Percentiles rank a stretch among this genome's conserved stretches.
Conservation (phyloP, 1,284 basidiomycete genomes). For the Pseudozyma thailandica region DNA sequence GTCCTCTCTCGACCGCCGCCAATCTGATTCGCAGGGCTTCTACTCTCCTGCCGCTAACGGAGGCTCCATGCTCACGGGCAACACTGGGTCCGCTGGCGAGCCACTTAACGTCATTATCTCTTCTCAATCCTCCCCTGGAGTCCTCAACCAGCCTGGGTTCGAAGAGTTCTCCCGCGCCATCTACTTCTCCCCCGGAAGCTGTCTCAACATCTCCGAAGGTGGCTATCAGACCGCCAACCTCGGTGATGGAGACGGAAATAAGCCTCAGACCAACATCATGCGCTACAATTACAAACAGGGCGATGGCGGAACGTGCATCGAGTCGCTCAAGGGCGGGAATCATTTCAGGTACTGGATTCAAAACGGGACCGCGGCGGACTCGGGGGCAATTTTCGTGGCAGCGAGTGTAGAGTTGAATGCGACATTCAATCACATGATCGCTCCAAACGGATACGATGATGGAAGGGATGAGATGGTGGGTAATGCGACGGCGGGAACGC, state of each 20-base stretch:
- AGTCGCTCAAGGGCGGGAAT: slow-evolving; percentile 63
- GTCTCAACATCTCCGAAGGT: slow-evolving; percentile 58
- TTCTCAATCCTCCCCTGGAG: slow-evolving; percentile 42
- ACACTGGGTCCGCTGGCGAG: too few species aligned
- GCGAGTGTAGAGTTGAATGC: slow-evolving; percentile 55
- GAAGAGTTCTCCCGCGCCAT: slow-evolving; percentile 52
- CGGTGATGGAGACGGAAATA: slow-evolving; percentile 61
- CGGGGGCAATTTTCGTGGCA: slow-evolving; percentile 63
- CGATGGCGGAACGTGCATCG: slow-evolving; percentile 53
- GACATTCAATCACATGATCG: slow-evolving; percentile 55
- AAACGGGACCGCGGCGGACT: slow-evolving; percentile 52
- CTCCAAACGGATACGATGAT: slow-evolving; percentile 61
- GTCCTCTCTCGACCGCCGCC: slow-evolving; percentile 14
- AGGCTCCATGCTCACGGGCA: slow-evolving; percentile 41
- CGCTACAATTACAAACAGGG: slow-evolving; percentile 56
- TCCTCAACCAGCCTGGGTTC: slow-evolving; percentile 53
- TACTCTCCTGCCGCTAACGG: slow-evolving; percentile 32
- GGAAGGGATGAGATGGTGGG: slow-evolving; percentile 59
- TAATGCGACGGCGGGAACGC: slow-evolving; percentile 56
- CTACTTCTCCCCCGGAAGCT: slow-evolving; percentile 55
- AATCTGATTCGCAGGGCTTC: slow-evolving; percentile 21
- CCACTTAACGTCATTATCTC: slow-evolving; percentile 66
- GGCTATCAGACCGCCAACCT: slow-evolving; percentile 63
- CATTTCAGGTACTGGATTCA: slow-evolving; percentile 65
- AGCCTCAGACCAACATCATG: slow-evolving; percentile 58